Conservation (phyloP, 163 green algal genomes). For the Scenedesmus sp. region DNA sequence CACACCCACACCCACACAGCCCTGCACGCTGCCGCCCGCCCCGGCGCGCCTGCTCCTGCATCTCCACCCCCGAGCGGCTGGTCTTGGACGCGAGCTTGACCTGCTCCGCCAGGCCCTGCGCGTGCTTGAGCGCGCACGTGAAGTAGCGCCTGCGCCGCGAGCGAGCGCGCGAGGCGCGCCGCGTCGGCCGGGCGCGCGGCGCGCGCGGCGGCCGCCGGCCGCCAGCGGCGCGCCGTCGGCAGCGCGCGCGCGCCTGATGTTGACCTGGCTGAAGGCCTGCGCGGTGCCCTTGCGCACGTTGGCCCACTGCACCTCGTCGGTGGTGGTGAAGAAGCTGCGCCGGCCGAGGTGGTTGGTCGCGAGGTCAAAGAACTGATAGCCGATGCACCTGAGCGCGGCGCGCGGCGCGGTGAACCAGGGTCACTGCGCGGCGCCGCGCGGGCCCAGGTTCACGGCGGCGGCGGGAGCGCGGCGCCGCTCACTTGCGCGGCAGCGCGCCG, state of each 20-base stretch:
- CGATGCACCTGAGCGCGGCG: slow-evolving; percentile 42
- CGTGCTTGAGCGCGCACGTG: slow-evolving; percentile 45
- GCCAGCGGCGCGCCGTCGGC: no score
- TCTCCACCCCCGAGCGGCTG: slow-evolving; percentile 32
- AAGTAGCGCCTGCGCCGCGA: slow-evolving; percentile 26
- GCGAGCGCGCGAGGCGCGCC: no score
- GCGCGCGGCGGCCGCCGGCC: no score
- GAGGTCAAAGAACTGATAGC: slow-evolving; percentile 67
- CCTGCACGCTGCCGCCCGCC: background rate
- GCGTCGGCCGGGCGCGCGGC: no score
- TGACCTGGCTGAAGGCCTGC: slow-evolving; percentile 55
- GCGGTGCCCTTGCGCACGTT: slow-evolving; percentile 60
- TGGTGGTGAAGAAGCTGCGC: slow-evolving; percentile 66
- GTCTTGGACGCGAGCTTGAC: slow-evolving; percentile 20
- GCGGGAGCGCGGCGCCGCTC: no score
- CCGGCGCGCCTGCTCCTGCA: slow-evolving; percentile 45
- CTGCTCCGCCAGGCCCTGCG: slow-evolving; percentile 46
- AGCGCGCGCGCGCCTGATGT: slow-evolving; percentile 51
- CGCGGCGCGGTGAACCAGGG: no score
- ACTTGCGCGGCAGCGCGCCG: slow-evolving; percentile 42
- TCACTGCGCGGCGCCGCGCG: no score
- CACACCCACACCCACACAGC: background rate
- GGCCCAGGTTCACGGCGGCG: no score
- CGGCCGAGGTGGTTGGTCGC: slow-evolving; percentile 55
- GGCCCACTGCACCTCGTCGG: slow-evolving; percentile 60